Base-by-base conservation (phyloP, 805 yeast species). In the Sporopachydermia lactativora region DNA sequence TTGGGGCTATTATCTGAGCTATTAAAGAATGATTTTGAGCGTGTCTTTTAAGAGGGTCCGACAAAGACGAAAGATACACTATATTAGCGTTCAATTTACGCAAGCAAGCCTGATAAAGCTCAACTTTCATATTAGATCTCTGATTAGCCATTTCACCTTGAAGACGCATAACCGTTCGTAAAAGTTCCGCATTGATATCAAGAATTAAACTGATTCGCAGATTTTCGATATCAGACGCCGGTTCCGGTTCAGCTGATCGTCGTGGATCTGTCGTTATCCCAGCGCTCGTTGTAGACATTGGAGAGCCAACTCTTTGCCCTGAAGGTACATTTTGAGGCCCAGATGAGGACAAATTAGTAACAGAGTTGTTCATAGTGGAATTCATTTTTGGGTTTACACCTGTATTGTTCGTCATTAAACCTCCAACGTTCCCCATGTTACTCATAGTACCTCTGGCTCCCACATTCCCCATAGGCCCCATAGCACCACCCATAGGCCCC, bases 1-100 rank as follows among this genome's bases (percentile, higher is more conserved):
- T 55, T 1, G 61, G 47, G 2, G 51, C 42, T 16, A 61, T 40
- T 2, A 57, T 43, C 28, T 55, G 59, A 4, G 64, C 31, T 24
- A 24, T 24, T 24, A 24, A 24, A 8, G 31, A 24, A 24, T 24
- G 31, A 24, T 24, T 24, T 24, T 24, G 31, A 24, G n/a, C 31
- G n/a, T 8, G n/a, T 24, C 31, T 24, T n/a, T 24, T 24, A 8
- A 8, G 31, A 8, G 31, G 31, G 31, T 24, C 31, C 31, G 31
- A 24, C 31, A 24, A 24, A 24, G 57, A 45, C 5, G 58, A 57
- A 42, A 61, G 51, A 41, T 57, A 60, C 15, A 55, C 49, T 34
- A 61, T 43, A 41, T 61, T 61, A 36, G 54, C 44, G 37, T 61
- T 62, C 6, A 61, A 39, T 3, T 65, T 50, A 34, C 47, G 49